These are phyloP conservation scores for Microglena sp. DNA, from an alignment of 139 green algal species.

Conservation along the genomic window DNA sequence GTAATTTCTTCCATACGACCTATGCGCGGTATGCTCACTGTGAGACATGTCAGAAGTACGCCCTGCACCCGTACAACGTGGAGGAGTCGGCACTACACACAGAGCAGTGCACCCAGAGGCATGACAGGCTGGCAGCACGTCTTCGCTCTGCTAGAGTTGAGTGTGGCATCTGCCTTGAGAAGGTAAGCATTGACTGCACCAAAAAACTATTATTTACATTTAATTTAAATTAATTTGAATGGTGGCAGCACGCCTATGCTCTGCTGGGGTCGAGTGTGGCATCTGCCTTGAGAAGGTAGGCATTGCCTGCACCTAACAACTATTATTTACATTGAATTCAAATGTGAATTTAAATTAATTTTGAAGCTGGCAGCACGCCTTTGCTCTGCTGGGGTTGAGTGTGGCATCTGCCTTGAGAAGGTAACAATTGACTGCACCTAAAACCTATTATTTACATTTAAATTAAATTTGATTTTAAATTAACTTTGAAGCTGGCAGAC, in stretches of 20 bases:
- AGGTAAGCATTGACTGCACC: slow-evolving; percentile 20
- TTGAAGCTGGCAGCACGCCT: slow-evolving; percentile 27
- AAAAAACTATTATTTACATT: background rate
- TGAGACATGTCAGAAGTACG: slow-evolving; percentile 30
- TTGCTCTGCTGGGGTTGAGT: slow-evolving; percentile 45
- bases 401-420: slow-evolving; percentile 68
- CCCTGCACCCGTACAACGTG: slow-evolving; percentile 49
- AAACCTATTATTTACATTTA: no score
- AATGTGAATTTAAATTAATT: no score
- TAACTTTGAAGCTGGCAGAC: no score
- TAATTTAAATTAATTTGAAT: no score
- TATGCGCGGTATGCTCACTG: no score
- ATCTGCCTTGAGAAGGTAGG: slow-evolving; percentile 72
- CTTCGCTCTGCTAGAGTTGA: slow-evolving; percentile 37
- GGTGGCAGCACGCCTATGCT: no score
- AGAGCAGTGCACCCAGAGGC: slow-evolving; percentile 34
- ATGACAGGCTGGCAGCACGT: slow-evolving; percentile 35
- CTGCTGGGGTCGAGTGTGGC: background rate
- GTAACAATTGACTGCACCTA: slow-evolving; percentile 19
- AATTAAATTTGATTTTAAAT: no score
- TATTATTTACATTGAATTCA: no score
- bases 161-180: slow-evolving; percentile 75
- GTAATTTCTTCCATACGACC: no score
- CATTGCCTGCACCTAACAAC: background rate
- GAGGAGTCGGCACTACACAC: slow-evolving; percentile 30